Evolutionary conservation across 768 basidiomycete genomes (phyloP).

Genomic region (Rhodotorula paludigena): DNA sequence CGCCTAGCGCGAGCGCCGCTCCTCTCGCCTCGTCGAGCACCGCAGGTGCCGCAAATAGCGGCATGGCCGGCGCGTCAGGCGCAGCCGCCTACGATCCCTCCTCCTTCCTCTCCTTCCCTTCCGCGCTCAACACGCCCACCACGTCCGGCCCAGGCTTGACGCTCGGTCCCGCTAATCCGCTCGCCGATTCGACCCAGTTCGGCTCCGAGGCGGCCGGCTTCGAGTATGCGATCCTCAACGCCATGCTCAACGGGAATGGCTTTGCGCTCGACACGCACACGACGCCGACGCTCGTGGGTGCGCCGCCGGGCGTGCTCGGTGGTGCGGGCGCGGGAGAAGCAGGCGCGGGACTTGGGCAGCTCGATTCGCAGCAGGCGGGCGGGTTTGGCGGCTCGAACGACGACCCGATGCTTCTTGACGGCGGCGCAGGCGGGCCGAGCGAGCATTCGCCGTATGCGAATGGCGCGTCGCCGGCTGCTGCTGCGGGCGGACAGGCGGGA

Average conservation of each 20-base stretch:
- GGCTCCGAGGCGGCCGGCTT: constrained; percentile 86
- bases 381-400: too few relatives aligned
- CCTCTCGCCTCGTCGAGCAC: background rate
- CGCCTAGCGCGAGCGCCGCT: background rate
- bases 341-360: too few relatives aligned
- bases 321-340: background rate
- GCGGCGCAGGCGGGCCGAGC: background rate
- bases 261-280: constrained; percentile 50
- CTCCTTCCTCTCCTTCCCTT: constrained; percentile 10
- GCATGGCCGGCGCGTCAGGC: too few relatives aligned
- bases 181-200: constrained; percentile 61
- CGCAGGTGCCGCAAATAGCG: too few relatives aligned
- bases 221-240: constrained; percentile 89
- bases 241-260: constrained; percentile 63
- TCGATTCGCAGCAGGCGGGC: too few relatives aligned
- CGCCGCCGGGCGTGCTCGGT: background rate
- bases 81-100: constrained; percentile 4
- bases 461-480: background rate
- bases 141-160: background rate
- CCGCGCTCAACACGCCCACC: background rate
- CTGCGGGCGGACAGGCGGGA: background rate
- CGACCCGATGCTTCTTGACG: constrained; percentile 16
- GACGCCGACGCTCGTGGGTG: background rate
- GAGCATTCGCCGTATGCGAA: background rate
- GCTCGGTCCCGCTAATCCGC: constrained; percentile 49